These are phyloP conservation scores for Austroboletus niveus DNA, from an alignment of 1,284 basidiomycete genomes.

Conservation along the genomic window DNA sequence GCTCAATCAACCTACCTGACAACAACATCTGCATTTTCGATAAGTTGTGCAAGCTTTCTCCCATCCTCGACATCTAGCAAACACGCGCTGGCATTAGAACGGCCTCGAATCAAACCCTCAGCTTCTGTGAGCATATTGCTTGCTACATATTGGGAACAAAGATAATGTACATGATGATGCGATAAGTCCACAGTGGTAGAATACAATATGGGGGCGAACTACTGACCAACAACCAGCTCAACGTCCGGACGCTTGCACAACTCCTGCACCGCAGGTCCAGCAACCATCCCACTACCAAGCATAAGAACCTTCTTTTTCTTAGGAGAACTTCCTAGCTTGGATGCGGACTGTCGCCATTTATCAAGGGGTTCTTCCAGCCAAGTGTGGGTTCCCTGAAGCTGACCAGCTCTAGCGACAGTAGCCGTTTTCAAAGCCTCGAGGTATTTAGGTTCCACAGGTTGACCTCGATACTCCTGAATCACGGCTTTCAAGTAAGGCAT, in stretches of 20 bases:
- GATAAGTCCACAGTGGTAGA: constrained; percentile 13
- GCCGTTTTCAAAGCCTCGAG: constrained; percentile 59
- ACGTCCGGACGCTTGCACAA: constrained; percentile 61
- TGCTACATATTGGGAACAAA: neutral
- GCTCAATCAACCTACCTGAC: constrained; percentile 50
- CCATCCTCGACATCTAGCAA: constrained; percentile 64
- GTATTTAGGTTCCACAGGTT: constrained; percentile 20
- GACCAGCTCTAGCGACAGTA: constrained; percentile 66
- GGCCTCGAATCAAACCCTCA: constrained; percentile 48
- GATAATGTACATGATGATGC: constrained; percentile 4
- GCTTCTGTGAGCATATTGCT: constrained; percentile 72
- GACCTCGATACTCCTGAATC: constrained; percentile 41
- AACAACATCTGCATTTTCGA: constrained; percentile 61
- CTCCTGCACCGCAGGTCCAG: constrained; percentile 78
- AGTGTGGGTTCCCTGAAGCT: constrained; percentile 50
- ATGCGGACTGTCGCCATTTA: constrained; percentile 34
- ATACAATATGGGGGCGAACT: constrained; percentile 2
- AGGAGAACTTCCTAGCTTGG: neutral
- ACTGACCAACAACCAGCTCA: constrained; percentile 73
- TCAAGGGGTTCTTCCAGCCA: constrained; percentile 61
- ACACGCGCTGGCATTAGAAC: constrained; percentile 58
- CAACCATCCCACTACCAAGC: constrained; percentile 91
- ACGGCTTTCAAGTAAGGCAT: constrained; percentile 68
- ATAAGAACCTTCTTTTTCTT: constrained; percentile 73
- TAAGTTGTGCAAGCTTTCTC: constrained; percentile 48